Conservation (phyloP, 495 filamentous ascomycete genomes). For the Bacidia rubella region DNA sequence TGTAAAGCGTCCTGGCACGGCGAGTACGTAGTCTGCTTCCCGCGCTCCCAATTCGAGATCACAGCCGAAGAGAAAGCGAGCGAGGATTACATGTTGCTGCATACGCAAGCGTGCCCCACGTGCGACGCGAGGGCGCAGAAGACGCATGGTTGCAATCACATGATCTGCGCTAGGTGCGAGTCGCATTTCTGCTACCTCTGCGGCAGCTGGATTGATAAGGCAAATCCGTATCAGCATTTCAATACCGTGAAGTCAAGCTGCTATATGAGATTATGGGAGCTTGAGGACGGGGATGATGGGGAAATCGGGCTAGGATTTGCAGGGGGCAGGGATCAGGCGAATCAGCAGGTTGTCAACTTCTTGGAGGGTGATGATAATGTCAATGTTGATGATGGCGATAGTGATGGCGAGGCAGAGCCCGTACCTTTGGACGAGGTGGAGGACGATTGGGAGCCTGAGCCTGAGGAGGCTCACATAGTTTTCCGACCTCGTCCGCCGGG, state of each 20-base stretch:
- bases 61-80: conserved; percentile 75
- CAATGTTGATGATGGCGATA: conserved; percentile 3
- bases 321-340: conserved; percentile 25
- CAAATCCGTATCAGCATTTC: conserved; percentile 81
- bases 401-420: too few relatives aligned
- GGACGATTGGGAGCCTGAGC: not conserved
- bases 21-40: conserved; percentile 51
- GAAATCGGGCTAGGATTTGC: conserved; percentile 40
- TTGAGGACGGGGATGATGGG: conserved; percentile 69
- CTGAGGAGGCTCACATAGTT: not conserved
- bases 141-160: conserved; percentile 91
- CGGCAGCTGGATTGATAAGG: conserved; percentile 63
- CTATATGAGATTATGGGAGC: conserved; percentile 78
- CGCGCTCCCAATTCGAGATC: conserved; percentile 46
- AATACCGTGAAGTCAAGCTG: conserved; percentile 54
- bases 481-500: conserved; percentile 27
- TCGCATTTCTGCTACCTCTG: conserved; percentile 97
- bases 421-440: too few relatives aligned
- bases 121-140: conserved; percentile 80
- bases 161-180: conserved; percentile 81
- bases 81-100: conserved; percentile 60
- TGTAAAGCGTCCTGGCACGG: conserved; percentile 80
- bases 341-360: conserved; percentile 11
- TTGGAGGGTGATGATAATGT: conserved; percentile 6
- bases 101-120: conserved; percentile 84